Base-by-base conservation (phyloP, 805 yeast genomes). In the Ogataea methylovora region DNA sequence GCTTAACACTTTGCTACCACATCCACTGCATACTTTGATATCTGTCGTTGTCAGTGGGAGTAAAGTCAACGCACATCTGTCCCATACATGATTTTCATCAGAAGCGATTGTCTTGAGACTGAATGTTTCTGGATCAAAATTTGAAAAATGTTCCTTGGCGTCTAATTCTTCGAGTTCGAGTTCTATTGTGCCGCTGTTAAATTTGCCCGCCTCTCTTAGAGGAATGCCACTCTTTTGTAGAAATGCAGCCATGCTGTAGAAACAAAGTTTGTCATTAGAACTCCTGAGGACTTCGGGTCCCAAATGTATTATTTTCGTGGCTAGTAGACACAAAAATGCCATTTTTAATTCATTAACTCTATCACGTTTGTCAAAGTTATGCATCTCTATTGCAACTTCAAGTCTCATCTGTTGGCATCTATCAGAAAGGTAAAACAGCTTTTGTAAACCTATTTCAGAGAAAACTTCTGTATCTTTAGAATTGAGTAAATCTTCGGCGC, bases 41-140 rank as follows among this genome's bases (percentile, higher is more conserved):
- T 51, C 38, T 4, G 64, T 51, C 8, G 54, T 51, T 22, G 62
- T 30, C 7, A 65, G 33, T 1, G 71, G 71, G 12, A 63, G 39
- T 21, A 63, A 37, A 1, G 67, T 60, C 4, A 57, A 43, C 11
- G 56, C 42, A 41, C 71, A 65, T 19, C 65, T 43, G 24, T 46
- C 51, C 70, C 70, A 65, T 3, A 30, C 21, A 31, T 60, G 60
- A 12, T 50, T 54, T 14, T 54, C 51, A n/a, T 34, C 32, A 4
- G 52, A 49, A 4, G 35, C 33, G 11, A 48, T 43, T 6, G 36
- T 24, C 8, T 32, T 33, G 1, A 29, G 21, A n/a, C 40, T 39
- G 20, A 42, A 38, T 4, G 26, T 28, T 4, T 16, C 26, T 2
- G 24, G 24, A 4, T 14, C 18, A 3, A 15, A 14, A n/a, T 32